phyloP scores from a whole-genome alignment of 2,329 filamentous ascomycete genomes.

The Verticillium alfalfae region DNA sequence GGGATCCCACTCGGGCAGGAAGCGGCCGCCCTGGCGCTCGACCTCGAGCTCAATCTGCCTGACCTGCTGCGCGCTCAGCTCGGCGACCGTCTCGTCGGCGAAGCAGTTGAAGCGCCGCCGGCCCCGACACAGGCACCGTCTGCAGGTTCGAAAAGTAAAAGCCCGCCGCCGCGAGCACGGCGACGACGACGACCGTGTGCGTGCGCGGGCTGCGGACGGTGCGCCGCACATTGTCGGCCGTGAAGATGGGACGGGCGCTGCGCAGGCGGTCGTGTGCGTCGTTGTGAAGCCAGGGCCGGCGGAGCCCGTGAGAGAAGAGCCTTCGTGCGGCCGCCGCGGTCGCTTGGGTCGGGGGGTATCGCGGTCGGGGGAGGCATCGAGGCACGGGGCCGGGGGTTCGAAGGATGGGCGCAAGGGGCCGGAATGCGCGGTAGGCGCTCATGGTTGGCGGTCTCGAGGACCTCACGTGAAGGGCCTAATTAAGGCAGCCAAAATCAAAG shows the following conservation, averaged over 20 bases:
- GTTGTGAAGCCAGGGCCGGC: constrained; percentile 1
- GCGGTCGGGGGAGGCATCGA: not conserved
- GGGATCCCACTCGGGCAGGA: constrained; percentile 56
- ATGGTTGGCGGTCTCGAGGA: not conserved
- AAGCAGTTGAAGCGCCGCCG: constrained; percentile 70
- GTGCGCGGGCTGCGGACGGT: constrained; percentile 28
- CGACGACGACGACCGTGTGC: constrained; percentile 31
- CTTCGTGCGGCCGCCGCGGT: not conserved
- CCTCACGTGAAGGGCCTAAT: not conserved
- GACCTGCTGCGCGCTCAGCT: constrained; percentile 48
- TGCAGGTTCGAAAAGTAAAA: constrained; percentile 69
- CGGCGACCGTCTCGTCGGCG: constrained; percentile 46
- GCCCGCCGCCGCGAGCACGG: constrained; percentile 35
- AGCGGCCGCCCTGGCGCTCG: constrained; percentile 41
- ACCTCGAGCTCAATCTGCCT: constrained; percentile 50
- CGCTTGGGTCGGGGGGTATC: not conserved
- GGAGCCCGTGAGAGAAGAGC: not conserved
- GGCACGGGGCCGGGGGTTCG: not conserved
- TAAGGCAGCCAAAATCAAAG: not conserved
- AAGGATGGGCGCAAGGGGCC: not conserved
- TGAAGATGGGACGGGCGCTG: constrained; percentile 24
- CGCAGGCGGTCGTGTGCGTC: constrained; percentile 19
- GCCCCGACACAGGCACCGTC: constrained; percentile 66
- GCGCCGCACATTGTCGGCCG: constrained; percentile 22
- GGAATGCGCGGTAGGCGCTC: not conserved